Conservation (phyloP, 805 yeast genomes). For the Monosporozyma servazzii region DNA sequence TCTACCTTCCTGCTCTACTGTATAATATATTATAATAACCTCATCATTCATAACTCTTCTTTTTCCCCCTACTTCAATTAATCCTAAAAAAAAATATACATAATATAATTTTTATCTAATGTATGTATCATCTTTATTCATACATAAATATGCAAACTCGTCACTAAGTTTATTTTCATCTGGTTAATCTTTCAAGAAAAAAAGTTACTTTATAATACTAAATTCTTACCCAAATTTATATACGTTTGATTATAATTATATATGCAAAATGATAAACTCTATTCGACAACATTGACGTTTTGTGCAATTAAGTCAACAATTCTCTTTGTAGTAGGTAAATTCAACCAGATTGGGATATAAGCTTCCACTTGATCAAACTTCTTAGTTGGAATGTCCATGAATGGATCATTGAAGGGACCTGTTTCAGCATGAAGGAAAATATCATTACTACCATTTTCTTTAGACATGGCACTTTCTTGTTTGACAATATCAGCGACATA, state of each 20-base stretch:
- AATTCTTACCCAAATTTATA: too few species aligned
- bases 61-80: not conserved
- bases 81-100: not conserved
- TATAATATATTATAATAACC: not conserved
- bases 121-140: not conserved
- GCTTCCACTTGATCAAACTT: constrained; percentile 79
- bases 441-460: constrained; percentile 41
- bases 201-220: too few species aligned
- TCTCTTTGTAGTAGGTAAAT: constrained; percentile 79
- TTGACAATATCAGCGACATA: constrained; percentile 75
- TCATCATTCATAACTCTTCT: not conserved
- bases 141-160: not conserved
- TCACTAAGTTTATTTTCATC: not conserved
- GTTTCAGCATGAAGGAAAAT: constrained; percentile 62
- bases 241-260: not conserved
- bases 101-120: not conserved
- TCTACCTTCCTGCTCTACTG: not conserved
- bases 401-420: constrained; percentile 77
- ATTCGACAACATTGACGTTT: constrained; percentile 49
- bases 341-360: constrained; percentile 90
- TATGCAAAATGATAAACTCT: not conserved
- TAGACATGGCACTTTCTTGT: constrained; percentile 36
- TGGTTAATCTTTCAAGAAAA: not conserved
- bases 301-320: constrained; percentile 81
- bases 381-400: constrained; percentile 61